Evolutionary conservation across 2,329 filamentous ascomycete species (phyloP), one percentile per base, ranked within the genome.

Genomic region (Fusarium lateritium): DNA sequence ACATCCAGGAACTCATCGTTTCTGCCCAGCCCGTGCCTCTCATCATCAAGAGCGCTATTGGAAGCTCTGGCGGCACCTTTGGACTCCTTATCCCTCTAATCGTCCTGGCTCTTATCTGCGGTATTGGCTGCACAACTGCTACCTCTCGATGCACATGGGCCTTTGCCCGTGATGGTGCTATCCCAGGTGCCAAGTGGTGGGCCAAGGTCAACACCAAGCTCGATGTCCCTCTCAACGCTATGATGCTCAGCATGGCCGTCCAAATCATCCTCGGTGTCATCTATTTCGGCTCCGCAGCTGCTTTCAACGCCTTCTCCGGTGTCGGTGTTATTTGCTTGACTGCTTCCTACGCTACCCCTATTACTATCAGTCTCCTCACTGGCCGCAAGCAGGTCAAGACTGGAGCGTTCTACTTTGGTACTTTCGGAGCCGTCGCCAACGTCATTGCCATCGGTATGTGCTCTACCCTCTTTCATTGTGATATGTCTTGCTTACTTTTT

Each of bases 241-340:
- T 92, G 89, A 89, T 92, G 86, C 85, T 92, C 56, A 88, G 85
- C 73, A 91, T 91, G 87, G 84, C 79, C 5, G 81, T 92, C 28
- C 85, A 92, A 78, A 84, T 92, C 57, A 51, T 87, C 15, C 85
- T 93, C 7, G 90, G 88, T 33, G 75, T 89, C 71, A 88, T 93
- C 76, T 91, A 92, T 81, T 91, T 93, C 67, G 90, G 90, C 46
- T 91, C 89, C 3, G 79, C 84, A 0, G 86, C 89, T 13, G 90
- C 90, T n/a, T 92, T 92, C 82, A 91, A 90, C 75, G 90, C 90
- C 58, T 92, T 92, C 78, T 90, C 88, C 0, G 89, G 89, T 63
- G 88, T 91, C 19, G 89, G 89, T 72, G 90, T 92, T 77, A 92
- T 92, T 74, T 90, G 85, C 74, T 81, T 91, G 75, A 93, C 91